A percentile compares a stretch with the other conserved stretches of the same genome.
These are phyloP conservation scores for Amyloporia xantha DNA, from an alignment of 768 basidiomycete species.

Conservation along the genomic window DNA sequence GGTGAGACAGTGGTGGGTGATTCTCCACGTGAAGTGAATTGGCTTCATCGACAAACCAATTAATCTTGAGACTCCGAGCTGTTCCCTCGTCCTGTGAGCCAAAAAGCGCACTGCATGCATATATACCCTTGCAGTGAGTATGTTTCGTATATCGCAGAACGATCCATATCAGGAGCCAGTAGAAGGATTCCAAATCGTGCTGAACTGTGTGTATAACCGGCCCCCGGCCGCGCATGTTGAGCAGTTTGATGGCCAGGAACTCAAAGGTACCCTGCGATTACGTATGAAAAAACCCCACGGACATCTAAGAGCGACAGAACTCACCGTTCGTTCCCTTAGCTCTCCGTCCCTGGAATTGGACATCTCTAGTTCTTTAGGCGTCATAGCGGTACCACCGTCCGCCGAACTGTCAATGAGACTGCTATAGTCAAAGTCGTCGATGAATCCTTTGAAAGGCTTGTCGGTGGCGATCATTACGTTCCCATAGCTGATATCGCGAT, in stretches of 20 bases:
- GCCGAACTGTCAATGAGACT: not conserved
- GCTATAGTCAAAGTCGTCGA: constrained; percentile 14
- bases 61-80: not conserved
- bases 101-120: not conserved
- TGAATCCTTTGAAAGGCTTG: constrained; percentile 3
- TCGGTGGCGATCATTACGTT: constrained; percentile 8
- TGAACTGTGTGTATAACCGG: not conserved
- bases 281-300: not conserved
- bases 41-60: not conserved
- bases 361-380: not conserved
- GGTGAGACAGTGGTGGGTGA: not conserved
- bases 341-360: not conserved
- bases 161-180: constrained; percentile 7
- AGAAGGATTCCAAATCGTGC: constrained; percentile 13
- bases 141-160: not conserved
- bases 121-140: not conserved
- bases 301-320: not conserved
- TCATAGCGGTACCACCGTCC: not conserved
- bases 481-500: constrained; percentile 11
- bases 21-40: not conserved
- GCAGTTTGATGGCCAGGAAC: constrained; percentile 7
- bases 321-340: constrained; percentile 3
- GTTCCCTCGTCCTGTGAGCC: not conserved
- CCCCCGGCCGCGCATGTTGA: not conserved
- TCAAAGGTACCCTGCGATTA: not conserved